Evolutionary conservation across 768 basidiomycete genomes (phyloP), one percentile per base, ranked within the genome.

Genomic region (Vararia minispora): DNA sequence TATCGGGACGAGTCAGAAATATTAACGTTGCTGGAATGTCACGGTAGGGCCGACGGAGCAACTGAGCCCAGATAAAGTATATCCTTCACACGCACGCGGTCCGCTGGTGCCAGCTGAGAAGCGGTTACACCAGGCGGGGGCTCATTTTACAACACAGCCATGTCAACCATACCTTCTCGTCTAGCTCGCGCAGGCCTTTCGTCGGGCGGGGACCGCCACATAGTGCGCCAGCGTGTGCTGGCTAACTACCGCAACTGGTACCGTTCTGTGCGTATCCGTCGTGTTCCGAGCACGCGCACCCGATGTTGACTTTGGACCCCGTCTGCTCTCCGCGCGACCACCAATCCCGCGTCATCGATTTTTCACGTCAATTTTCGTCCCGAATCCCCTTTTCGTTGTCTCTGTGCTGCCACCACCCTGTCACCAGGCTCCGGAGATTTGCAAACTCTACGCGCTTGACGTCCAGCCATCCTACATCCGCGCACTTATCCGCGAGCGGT

Each of bases 241-340:
- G 67, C 80, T 32, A 71, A 95, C 10, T 99, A 98, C 66, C 69
- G 92, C 42, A 80, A 78, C 57, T 99, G 94, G 94, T 83, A 91
- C 56, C 81, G 95, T 45, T 71, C 79, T 32, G 94, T 95, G 53
- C 50, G 87, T 74, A 28, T 36, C 12, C 36, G 41, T 48, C 22
- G 18, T 18, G 27, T 31, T 38, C 20, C 32, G 13, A 36, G 28
- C n/a, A n/a, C n/a, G n/a, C n/a, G n/a, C n/a, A n/a, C n/a, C 42
- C 39, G 33, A 42, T 32, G 13, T 26, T 41, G 16, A 20, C 28
- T 25, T 35, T 52, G 17, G 27, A 12, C 3, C 40, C 20, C 35
- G 39, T 37, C 23, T 22, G 35, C 12, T 45, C 16, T 33, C 29
- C 17, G n/a, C 32, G n/a, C 37, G 28, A 20, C 30, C 14, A 35